Evolutionary conservation across 2,329 filamentous ascomycete genomes (phyloP), one percentile per base, ranked within the genome.

Genomic region (Sporothrix schenckii): DNA sequence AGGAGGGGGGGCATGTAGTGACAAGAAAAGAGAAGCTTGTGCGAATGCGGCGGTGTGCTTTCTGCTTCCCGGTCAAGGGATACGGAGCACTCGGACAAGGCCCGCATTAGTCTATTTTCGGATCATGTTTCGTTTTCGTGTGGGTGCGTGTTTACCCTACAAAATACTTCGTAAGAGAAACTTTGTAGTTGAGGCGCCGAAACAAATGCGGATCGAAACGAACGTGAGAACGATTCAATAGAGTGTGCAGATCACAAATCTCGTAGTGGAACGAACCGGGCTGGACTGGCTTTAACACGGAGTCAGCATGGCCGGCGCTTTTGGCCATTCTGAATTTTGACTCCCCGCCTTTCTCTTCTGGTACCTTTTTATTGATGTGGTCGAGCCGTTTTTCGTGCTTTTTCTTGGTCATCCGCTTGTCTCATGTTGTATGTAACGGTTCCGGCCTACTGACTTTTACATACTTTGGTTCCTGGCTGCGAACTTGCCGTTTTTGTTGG

Each of bases 41-140:
- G 61, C 61, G 44, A 21, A 24, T 65, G 24, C 47, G 39, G 16
- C 61, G 61, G 61, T 49, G 44, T 30, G 24, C 21, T 34, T 34
- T 34, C 34, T 44, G 41, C 41, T 44, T 44, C 16, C 61, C 16
- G 47, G 27, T 39, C 63, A 39, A 14, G 24, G 16, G 34, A n/a
- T 24, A 53, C 47, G 47, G 63, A 53, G 63, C 11, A 41, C 16
- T 27, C n/a, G 63, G 24, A 19, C 61, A 9, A 13, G 44, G 58
- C 39, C 39, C 39, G 58, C 44, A 27, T 27, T 63, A 47, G 58
- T 63, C 39, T 63, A 27, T 47, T 63, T 44, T 21, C 58, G 21
- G 58, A 63, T 21, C n/a, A 63, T 47, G 39, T 47, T 63, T 63
- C 58, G 39, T 63, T 63, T 63, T 61, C 30, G 30, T 60, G 19